These are phyloP conservation scores for Cicer bijugum DNA, from an alignment of 306 rosid genomes.

Conservation along the genomic window DNA sequence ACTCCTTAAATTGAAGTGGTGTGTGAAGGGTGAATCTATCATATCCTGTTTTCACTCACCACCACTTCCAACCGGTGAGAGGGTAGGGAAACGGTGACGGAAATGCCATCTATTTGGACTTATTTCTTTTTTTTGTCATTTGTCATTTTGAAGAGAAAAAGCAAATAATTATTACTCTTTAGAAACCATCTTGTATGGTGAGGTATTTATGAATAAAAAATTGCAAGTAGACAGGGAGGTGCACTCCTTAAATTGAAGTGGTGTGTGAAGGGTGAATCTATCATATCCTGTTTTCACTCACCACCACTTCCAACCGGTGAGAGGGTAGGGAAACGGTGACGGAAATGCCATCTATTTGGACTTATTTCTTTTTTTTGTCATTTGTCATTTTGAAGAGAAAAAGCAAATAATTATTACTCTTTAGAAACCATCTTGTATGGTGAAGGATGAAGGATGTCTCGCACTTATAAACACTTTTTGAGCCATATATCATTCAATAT, in stretches of 20 bases:
- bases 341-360: neutral
- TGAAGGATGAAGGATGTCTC: no score
- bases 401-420: neutral
- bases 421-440: no score
- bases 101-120: neutral
- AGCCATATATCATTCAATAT: no score
- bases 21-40: conserved; percentile 25
- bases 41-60: neutral
- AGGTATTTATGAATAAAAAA: conserved; percentile 2
- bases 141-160: neutral
- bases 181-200: conserved; percentile 15
- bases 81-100: neutral
- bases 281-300: conserved; percentile 6
- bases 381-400: neutral
- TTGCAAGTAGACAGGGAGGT: neutral
- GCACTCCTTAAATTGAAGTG: neutral
- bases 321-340: neutral
- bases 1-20: neutral
- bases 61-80: neutral
- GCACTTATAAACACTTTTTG: no score
- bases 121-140: neutral
- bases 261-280: conserved; percentile 23
- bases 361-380: neutral
- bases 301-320: neutral
- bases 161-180: neutral